A percentile compares a stretch with the other conserved stretches of the same genome.
Evolutionary conservation across 768 basidiomycete species (phyloP).

Genomic region (Imleria badia): DNA sequence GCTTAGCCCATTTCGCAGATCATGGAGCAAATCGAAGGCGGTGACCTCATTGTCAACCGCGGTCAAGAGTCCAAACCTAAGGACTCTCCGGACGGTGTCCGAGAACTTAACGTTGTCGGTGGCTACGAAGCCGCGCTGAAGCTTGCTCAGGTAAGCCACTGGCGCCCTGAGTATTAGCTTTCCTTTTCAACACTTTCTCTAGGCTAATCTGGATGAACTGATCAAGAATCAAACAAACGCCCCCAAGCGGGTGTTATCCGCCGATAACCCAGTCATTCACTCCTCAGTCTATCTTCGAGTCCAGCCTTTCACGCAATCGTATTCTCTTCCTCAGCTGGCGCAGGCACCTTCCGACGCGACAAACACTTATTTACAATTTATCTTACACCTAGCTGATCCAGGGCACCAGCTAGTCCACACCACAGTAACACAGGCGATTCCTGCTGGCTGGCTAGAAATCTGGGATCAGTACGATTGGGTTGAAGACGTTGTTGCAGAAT

Average conservation of each 20-base stretch:
- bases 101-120: constrained; percentile 82
- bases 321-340: constrained; percentile 41
- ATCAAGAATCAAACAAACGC: constrained; percentile 58
- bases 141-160: constrained; percentile 65
- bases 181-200: constrained; percentile 5
- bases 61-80: constrained; percentile 77
- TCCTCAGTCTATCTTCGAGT: constrained; percentile 92
- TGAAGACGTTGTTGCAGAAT: constrained; percentile 90
- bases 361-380: constrained; percentile 54
- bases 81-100: constrained; percentile 42
- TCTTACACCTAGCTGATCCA: constrained; percentile 72
- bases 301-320: constrained; percentile 74
- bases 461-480: constrained; percentile 97
- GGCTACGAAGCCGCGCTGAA: constrained; percentile 83
- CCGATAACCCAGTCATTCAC: constrained; percentile 69
- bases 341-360: constrained; percentile 23
- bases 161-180: not conserved
- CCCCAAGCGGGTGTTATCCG: constrained; percentile 28
- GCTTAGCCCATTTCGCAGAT: constrained; percentile 47
- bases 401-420: constrained; percentile 72
- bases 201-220: constrained; percentile 80
- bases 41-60: constrained; percentile 84
- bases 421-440: constrained; percentile 81
- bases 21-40: constrained; percentile 93
- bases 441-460: constrained; percentile 80